Evolutionary conservation across 2,329 filamentous ascomycete species (phyloP), one percentile per base, ranked within the genome.

Genomic region (Biscogniauxia sp.): DNA sequence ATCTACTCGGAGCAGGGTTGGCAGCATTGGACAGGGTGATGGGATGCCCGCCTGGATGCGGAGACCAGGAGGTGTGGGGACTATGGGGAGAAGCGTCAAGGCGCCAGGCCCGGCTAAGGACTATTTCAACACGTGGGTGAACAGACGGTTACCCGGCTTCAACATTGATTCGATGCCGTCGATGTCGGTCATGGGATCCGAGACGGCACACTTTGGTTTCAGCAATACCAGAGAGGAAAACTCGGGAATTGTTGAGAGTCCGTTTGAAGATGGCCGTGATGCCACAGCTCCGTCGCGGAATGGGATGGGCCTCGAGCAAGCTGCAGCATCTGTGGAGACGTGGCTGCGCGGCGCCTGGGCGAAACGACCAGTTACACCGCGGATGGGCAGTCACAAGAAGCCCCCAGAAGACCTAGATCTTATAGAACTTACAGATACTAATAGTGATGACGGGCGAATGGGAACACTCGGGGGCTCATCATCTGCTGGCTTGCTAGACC

Each of bases 11-110:
- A 73, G 71, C 54, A 66, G 72, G 32, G 72, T 69, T 11, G 69
- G 68, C 20, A 74, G 72, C 53, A 20, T 70, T 7, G 68, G 70
- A 17, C 70, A 71, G 56, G 64, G 55, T 9, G 72, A 74, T 15
- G 60, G 64, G 15, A 58, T 71, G 20, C 80, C 85, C 1, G 79
- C 80, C 4, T 90, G 91, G 79, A 88, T 97, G 75, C 85, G 88
- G 51, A 90, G 92, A 0, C 92, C 94, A 2, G 94, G 94, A 20
- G 94, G 93, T 15, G 92, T 98, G 1, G 94, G 94, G 7, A 93
- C 92, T 0, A 84, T 98, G 74, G 84, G 83, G 37, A 85, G 84
- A 67, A 87, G 85, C 66, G 87, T 91, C 32, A 85, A 87, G 56
- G 85, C 84, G 13, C 91, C 92, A 0, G 94, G 94, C 0, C 93